phyloP scores from a whole-genome alignment of 495 filamentous ascomycete genomes.

The Annulohypoxylon maeteangense region DNA sequence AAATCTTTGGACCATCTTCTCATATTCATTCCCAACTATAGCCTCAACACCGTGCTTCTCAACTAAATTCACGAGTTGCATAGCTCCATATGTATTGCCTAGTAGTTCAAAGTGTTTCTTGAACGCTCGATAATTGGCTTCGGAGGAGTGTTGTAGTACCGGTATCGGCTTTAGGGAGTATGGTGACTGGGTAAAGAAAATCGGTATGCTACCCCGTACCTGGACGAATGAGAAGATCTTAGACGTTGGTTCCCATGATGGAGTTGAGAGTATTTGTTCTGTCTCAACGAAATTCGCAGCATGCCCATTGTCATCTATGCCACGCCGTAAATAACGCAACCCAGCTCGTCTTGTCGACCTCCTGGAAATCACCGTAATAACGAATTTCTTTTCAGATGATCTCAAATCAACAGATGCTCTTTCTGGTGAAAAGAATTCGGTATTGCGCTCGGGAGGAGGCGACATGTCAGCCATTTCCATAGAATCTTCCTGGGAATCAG shows the following conservation, averaged over 20 bases:
- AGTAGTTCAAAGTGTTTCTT: conserved; percentile 79
- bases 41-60: conserved; percentile 86
- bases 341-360: conserved; percentile 86
- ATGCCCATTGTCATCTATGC: conserved; percentile 86
- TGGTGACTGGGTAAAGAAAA: conserved; percentile 93
- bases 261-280: conserved; percentile 84
- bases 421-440: conserved; percentile 29
- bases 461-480: conserved; percentile 54
- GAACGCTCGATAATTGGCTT: conserved; percentile 81
- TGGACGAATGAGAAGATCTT: conserved; percentile 87
- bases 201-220: conserved; percentile 84
- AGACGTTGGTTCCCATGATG: conserved; percentile 65
- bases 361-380: conserved; percentile 88
- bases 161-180: conserved; percentile 92
- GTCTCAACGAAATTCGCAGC: conserved; percentile 94
- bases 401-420: conserved; percentile 45
- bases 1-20: conserved; percentile 68
- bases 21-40: conserved; percentile 79
- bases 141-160: conserved; percentile 77
- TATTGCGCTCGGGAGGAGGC: conserved; percentile 28
- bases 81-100: conserved; percentile 71
- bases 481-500: conserved; percentile 53
- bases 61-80: conserved; percentile 85
- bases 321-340: conserved; percentile 89
- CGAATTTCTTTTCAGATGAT: conserved; percentile 62